These are phyloP conservation scores for Syzygium aqueum DNA, from an alignment of 345 rosid genomes.

Conservation along the genomic window DNA sequence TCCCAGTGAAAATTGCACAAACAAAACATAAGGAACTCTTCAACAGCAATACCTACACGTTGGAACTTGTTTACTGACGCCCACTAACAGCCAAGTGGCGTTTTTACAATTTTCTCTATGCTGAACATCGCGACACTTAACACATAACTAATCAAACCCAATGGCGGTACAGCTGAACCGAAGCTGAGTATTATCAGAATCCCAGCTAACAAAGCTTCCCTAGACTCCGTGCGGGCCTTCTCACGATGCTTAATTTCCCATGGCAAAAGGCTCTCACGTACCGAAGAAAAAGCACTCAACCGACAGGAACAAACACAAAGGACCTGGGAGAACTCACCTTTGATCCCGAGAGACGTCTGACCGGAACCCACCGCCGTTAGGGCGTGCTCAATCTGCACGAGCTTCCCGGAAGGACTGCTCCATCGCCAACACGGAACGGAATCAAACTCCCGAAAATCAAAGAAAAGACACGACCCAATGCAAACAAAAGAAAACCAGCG, in stretches of 20 bases:
- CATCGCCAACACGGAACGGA: background rate
- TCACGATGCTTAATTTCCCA: background rate
- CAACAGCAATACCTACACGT: background rate
- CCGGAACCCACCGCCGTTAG: constrained; percentile 92
- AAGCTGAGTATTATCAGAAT: background rate
- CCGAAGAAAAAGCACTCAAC: background rate
- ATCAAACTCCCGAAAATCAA: background rate
- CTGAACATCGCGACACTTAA: background rate
- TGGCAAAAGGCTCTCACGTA: background rate
- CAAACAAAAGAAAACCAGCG: background rate
- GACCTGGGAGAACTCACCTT: constrained; percentile 33
- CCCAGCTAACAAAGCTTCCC: background rate
- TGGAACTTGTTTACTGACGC: background rate
- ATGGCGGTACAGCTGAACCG: background rate
- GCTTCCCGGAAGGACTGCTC: constrained; percentile 90
- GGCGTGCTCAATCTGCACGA: constrained; percentile 97
- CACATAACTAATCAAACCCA: background rate
- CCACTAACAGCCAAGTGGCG: background rate
- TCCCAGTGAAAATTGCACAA: background rate
- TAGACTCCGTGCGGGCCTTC: background rate
- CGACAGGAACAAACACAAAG: background rate
- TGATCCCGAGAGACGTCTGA: constrained; percentile 89
- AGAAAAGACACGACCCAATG: background rate
- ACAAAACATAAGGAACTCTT: background rate
- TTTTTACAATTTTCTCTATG: background rate